Evolutionary conservation across 805 yeast species (phyloP).

Genomic region (Kluyveromyces aestuarii): DNA sequence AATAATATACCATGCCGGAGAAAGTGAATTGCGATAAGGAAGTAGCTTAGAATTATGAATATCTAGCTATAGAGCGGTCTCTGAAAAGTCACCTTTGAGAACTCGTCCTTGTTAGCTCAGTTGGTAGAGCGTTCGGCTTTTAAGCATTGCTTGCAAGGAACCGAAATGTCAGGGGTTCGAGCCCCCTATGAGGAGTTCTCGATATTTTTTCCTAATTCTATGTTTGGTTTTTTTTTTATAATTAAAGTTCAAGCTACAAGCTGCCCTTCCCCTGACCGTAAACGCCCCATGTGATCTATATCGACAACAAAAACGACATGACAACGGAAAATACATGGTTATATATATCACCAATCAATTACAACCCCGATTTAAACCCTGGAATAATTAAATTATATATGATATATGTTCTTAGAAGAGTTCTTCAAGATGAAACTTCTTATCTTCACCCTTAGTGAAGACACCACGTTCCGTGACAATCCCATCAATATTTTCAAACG

Average conservation of each 20-base stretch:
- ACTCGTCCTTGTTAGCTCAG: conserved; percentile 52
- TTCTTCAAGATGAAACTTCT: conserved; percentile 38
- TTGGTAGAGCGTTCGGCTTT: conserved; percentile 67
- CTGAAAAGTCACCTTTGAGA: no score
- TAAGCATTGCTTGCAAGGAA: conserved; percentile 36
- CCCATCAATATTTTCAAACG: conserved; percentile 71
- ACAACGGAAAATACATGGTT: no score
- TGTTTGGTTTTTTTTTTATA: no score
- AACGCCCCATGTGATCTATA: no score
- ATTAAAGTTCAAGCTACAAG: no score
- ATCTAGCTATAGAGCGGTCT: no score
- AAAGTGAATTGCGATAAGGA: no score
- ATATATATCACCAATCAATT: not conserved
- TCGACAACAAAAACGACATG: no score
- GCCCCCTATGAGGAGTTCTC: conserved; percentile 42
- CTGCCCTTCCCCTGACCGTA: no score
- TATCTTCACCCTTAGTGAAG: conserved; percentile 39
- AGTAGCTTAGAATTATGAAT: no score
- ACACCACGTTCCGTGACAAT: conserved; percentile 78
- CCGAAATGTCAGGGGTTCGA: conserved; percentile 45
- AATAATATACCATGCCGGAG: no score
- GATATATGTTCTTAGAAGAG: conserved; percentile 9
- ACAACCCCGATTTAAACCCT: not conserved
- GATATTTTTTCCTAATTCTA: not conserved
- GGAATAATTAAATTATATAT: not conserved